Base-by-base conservation (phyloP, 495 filamentous ascomycete genomes). In the Elasticomyces elasticus region DNA sequence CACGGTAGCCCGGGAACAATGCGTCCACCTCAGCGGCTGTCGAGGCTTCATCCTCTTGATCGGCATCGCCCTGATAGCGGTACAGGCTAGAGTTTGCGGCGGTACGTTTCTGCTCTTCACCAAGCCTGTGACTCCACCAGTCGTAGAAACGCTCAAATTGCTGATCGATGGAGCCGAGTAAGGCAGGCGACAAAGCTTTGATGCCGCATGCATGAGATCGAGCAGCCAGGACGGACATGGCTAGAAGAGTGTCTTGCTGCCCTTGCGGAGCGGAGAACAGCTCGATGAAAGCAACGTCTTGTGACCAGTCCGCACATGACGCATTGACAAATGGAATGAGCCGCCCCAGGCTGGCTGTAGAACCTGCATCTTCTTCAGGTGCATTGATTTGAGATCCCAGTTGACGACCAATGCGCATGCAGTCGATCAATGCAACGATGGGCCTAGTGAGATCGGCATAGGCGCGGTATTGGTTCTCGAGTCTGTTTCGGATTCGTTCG, bases 371-470 rank as follows among this genome's bases (percentile, higher is more conserved):
- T 40, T n/a, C 13, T 13, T 12, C 35, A 40, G 5, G 35, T 17
- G 19, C 12, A 5, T 45, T 19, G 3, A 12, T 19, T 23, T 45
- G 5, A 12, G 25, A 20, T 2, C 30, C 31, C 11, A 60, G 30
- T 6, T 26, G 9, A 83, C 27, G 94, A 63, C 12, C 89, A 88
- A 52, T 65, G 56, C 85, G 83, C 11, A 99, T 73, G 51, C 87
- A 83, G 50, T 85, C 80, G 9, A 97, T 75, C 59, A 96, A 89
- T 42, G 84, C 86, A 54, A 90, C 74, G 37, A 88, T 71, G 1
- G 90, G 90, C 44, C 75, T 74, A 0, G 84, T 84, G 45, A 97
- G 74, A 66, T 99, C 92, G 51, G 86, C 84, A 59, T 95, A 97
- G 28, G 78, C 80, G 38, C 79, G 76, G 64, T 86, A 90, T 20